Conservation (phyloP, 2,329 filamentous ascomycete species). For the Sporothrix mexicana region DNA sequence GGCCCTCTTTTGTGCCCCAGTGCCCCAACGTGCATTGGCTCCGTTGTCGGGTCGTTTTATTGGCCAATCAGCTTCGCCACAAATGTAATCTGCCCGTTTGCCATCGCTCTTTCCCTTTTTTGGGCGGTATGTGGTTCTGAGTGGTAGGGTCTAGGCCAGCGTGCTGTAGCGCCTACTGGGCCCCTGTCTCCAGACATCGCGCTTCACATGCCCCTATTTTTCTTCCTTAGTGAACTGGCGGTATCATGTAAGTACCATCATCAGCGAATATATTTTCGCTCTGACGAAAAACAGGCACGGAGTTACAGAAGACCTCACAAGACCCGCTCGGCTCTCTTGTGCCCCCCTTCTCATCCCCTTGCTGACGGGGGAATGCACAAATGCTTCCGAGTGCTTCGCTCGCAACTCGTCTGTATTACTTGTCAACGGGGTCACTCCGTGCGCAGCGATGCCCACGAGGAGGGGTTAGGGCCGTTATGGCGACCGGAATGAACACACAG, state of each 20-base stretch:
- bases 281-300: neutral
- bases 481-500: neutral
- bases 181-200: neutral
- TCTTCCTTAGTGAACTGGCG: neutral
- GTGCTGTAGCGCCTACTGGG: neutral
- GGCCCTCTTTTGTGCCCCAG: neutral
- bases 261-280: no score
- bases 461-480: constrained; percentile 16
- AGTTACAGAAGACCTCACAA: neutral
- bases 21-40: constrained; percentile 9
- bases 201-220: constrained; percentile 18
- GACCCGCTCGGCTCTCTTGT: neutral
- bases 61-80: constrained; percentile 23
- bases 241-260: neutral
- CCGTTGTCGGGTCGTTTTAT: constrained; percentile 28
- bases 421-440: constrained; percentile 5
- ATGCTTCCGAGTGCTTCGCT: neutral
- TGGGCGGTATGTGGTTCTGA: neutral
- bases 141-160: neutral
- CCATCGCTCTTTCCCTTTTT: constrained; percentile 17
- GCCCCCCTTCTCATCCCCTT: neutral
- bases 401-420: neutral
- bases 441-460: neutral
- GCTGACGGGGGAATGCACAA: neutral
- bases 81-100: constrained; percentile 33